phyloP scores from a whole-genome alignment of 208 protist genomes.

The Crithidia brevicula region DNA sequence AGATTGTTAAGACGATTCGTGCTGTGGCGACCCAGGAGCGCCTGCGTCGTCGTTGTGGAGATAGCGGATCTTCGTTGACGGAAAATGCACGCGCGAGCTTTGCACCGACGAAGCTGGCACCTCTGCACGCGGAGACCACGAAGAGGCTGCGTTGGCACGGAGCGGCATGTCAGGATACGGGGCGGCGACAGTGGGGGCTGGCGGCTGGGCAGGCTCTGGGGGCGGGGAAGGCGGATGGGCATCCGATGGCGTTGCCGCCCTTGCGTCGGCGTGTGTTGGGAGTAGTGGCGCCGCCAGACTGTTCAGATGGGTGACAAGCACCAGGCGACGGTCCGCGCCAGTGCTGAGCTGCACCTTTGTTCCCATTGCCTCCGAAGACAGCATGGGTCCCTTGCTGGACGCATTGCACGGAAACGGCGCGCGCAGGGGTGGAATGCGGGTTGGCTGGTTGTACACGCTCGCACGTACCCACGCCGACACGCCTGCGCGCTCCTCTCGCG shows the following conservation, averaged over 20 bases:
- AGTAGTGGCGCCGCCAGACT: background rate
- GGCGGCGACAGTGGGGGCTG: background rate
- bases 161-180: conserved; percentile 13
- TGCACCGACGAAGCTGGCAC: background rate
- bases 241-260: background rate
- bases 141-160: background rate
- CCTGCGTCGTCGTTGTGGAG: background rate
- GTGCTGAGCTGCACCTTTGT: conserved; percentile 25
- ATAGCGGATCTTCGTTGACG: conserved; percentile 27
- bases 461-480: conserved; percentile 42
- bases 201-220: background rate
- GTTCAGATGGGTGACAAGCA: background rate
- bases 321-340: conserved; percentile 3
- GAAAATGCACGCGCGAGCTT: conserved; percentile 25
- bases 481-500: conserved; percentile 30
- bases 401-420: conserved; percentile 25
- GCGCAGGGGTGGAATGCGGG: conserved; percentile 39
- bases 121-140: background rate
- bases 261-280: background rate
- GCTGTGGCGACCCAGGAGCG: background rate
- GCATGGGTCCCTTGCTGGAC: conserved; percentile 27
- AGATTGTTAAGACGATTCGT: background rate
- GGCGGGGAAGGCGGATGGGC: background rate
- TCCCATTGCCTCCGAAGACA: conserved; percentile 23
- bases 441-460: conserved; percentile 45